These are phyloP conservation scores for Exobasidium cylindrosporum DNA, from an alignment of 1,284 basidiomycete genomes.

Conservation along the genomic window DNA sequence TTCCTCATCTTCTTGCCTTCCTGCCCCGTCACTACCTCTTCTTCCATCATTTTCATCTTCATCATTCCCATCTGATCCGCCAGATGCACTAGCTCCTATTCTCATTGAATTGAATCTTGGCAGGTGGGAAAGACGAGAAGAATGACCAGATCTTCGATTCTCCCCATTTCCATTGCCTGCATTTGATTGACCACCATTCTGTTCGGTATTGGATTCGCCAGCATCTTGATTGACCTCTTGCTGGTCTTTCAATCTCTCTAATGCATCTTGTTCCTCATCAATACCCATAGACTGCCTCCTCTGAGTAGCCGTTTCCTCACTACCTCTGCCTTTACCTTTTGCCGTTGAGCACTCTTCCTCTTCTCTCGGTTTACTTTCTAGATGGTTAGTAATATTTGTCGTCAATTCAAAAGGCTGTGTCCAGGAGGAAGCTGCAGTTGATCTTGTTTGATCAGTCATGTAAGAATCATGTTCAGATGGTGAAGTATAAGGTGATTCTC, in stretches of 20 bases:
- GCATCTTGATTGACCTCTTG: background rate
- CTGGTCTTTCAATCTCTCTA: background rate
- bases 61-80: background rate
- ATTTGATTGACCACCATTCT: conserved; percentile 7
- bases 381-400: background rate
- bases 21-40: conserved; percentile 22
- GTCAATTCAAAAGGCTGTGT: background rate
- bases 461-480: background rate
- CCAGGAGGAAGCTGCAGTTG: background rate
- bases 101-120: conserved; percentile 39
- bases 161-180: too few species aligned
- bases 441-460: background rate
- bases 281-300: background rate
- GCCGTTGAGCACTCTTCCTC: conserved; percentile 16
- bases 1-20: conserved; percentile 13
- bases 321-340: background rate
- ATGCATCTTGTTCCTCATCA: background rate
- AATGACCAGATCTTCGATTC: conserved; percentile 37
- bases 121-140: conserved; percentile 30
- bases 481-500: background rate
- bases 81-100: background rate
- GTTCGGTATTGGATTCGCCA: background rate
- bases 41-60: conserved; percentile 23
- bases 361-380: conserved; percentile 5
- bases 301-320: background rate